Evolutionary conservation across 768 basidiomycete genomes (phyloP).

Genomic region (Tricholoma matsutake): DNA sequence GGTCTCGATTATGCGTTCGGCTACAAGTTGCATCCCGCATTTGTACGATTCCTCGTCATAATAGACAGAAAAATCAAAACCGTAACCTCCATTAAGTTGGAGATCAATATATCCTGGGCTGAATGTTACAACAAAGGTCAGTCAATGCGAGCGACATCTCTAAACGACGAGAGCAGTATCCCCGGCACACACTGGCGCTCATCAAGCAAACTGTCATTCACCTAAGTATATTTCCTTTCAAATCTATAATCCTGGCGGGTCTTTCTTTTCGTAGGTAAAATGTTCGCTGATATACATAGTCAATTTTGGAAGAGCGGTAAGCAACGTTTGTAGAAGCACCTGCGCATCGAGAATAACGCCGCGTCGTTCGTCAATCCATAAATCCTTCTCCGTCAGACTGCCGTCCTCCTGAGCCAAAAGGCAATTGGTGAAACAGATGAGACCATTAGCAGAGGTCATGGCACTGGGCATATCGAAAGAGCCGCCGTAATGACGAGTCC

Average conservation of each 20-base stretch:
- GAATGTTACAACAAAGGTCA: slow-evolving; percentile 3
- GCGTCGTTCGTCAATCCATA: slow-evolving; percentile 76
- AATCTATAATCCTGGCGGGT: slow-evolving; percentile 62
- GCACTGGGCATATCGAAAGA: slow-evolving; percentile 1
- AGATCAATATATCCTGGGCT: slow-evolving; percentile 87
- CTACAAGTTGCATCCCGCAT: slow-evolving; percentile 64
- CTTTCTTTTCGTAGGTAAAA: slow-evolving; percentile 62
- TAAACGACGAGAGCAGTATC: background rate
- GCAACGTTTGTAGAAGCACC: slow-evolving; percentile 32
- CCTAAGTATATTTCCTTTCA: slow-evolving; percentile 78
- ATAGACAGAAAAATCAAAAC: slow-evolving; percentile 84
- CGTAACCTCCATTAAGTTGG: slow-evolving; percentile 89
- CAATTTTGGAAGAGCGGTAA: slow-evolving; percentile 8
- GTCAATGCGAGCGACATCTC: background rate
- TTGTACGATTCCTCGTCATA: slow-evolving; percentile 69
- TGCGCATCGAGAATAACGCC: slow-evolving; percentile 78
- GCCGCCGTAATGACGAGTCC: background rate
- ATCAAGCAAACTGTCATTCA: slow-evolving; percentile 16
- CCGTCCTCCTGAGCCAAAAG: slow-evolving; percentile 79
- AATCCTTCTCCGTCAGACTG: slow-evolving; percentile 63
- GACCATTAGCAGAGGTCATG: slow-evolving; percentile 53
- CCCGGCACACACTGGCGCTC: background rate
- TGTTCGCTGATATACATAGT: slow-evolving; percentile 45
- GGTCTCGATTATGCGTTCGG: slow-evolving; percentile 78
- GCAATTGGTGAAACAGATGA: slow-evolving; percentile 88